Percentiles rank a stretch among this genome's conserved stretches.
These are phyloP conservation scores for Parachaetomium inaequale DNA, from an alignment of 495 filamentous ascomycete species.

Conservation along the genomic window DNA sequence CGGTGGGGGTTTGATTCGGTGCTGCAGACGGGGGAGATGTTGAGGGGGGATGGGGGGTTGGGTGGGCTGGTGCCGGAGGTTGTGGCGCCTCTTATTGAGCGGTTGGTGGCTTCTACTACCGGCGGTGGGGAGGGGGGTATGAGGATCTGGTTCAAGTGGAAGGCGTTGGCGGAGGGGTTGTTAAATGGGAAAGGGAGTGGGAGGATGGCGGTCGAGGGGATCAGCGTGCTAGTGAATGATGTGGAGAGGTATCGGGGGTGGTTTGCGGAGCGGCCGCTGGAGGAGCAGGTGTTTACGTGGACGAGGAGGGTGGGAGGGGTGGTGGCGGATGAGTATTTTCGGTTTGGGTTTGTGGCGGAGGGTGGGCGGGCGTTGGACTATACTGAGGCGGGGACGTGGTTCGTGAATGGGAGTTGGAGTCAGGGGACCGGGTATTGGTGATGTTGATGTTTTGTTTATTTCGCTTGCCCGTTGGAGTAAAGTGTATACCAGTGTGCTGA, in stretches of 20 bases:
- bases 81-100: slow-evolving; percentile 43
- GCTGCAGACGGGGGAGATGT: slow-evolving; percentile 72
- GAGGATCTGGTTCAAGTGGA: slow-evolving; percentile 51
- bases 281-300: slow-evolving; percentile 26
- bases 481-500: no score
- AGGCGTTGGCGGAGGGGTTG: slow-evolving; percentile 32
- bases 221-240: slow-evolving; percentile 32
- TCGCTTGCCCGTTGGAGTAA: no score
- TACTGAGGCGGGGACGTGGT: slow-evolving; percentile 28
- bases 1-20: slow-evolving; percentile 90
- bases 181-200: not conserved
- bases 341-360: slow-evolving; percentile 22
- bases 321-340: slow-evolving; percentile 26
- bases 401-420: slow-evolving; percentile 30
- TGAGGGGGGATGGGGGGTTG: slow-evolving; percentile 67
- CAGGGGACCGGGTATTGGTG: slow-evolving; percentile 24
- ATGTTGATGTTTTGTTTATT: not conserved
- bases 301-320: not conserved
- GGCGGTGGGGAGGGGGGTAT: slow-evolving; percentile 11
- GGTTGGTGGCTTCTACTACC: not conserved
- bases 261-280: slow-evolving; percentile 20
- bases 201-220: slow-evolving; percentile 15
- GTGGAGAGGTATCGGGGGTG: slow-evolving; percentile 30
- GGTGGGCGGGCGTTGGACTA: slow-evolving; percentile 23
- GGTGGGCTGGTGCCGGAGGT: slow-evolving; percentile 67